Evolutionary conservation across 2,329 filamentous ascomycete genomes (phyloP).

Genomic region (Colletotrichum eremochloae): DNA sequence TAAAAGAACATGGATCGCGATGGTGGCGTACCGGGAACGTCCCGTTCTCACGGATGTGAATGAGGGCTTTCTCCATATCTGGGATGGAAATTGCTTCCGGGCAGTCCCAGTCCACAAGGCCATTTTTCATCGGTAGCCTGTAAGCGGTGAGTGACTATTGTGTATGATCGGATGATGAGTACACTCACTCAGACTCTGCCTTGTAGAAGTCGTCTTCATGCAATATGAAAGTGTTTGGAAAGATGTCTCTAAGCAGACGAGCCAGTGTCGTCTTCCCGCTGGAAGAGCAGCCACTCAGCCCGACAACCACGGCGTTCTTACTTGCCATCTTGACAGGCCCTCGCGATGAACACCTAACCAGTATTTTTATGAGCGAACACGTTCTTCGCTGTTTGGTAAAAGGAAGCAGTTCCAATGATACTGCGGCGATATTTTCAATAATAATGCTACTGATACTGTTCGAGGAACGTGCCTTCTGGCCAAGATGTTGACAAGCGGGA

Average conservation of each 20-base stretch:
- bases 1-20: not conserved
- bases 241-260: slow-evolving; percentile 84
- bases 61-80: slow-evolving; percentile 75
- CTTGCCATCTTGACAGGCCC: slow-evolving; percentile 48
- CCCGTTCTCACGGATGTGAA: slow-evolving; percentile 78
- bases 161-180: not conserved
- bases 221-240: slow-evolving; percentile 83
- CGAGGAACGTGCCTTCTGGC: not conserved
- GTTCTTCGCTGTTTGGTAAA: not conserved
- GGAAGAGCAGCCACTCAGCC: slow-evolving; percentile 89
- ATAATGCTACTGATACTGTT: not conserved
- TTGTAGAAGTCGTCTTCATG: slow-evolving; percentile 98
- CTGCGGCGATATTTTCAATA: not conserved
- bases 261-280: slow-evolving; percentile 96
- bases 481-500: slow-evolving; percentile 30
- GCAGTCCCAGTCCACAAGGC: slow-evolving; percentile 92
- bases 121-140: slow-evolving; percentile 69
- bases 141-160: slow-evolving; percentile 11
- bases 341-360: not conserved
- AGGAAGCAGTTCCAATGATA: too few relatives aligned
- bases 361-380: not conserved
- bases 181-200: slow-evolving; percentile 76
- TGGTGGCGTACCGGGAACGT: slow-evolving; percentile 68
- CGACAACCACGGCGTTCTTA: slow-evolving; percentile 75
- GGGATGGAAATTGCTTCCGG: slow-evolving; percentile 80